Evolutionary conservation across 1,139 yeast genomes (phyloP), one percentile per base, ranked within the genome.

Genomic region (Suhomyces choctaworum): DNA sequence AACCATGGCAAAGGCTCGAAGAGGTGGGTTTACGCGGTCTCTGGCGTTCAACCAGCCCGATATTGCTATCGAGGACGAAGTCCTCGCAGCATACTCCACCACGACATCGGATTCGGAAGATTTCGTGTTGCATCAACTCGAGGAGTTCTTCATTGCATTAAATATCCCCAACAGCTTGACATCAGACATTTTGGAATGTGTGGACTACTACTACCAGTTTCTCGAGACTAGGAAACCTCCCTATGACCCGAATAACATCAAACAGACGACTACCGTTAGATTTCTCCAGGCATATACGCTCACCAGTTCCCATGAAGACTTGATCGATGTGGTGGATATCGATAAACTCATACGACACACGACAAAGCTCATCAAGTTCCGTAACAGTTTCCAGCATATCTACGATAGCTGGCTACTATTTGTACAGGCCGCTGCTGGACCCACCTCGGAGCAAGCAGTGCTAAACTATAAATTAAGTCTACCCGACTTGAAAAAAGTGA

Each of bases 261-360:
- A 58, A 32, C 61, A 59, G 25, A 47, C 48, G 21, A 64, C 58
- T 4, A 53, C 62, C 1, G 39, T 58, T 15, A 61, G 56, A 32
- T 47, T 70, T 36, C 46, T 69, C 10, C 44, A 45, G 29, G 52
- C 61, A 5, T 60, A 55, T 35, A 68, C 74, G 2, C 54, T 69
- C 16, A 54, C 66, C 8, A 35, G 52, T 4, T 33, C 44, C 4
- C 36, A 48, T 2, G 40, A 37, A 6, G 46, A 48, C 8, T 37
- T 51, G 2, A 50, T 69, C 4, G 76, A 70, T 42, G 57, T 70
- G 2, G 52, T 70, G 4, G 76, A 70, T 44, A 54, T 70, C 22
- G 75, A 70, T 38, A 70, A 70, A 45, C 51, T 70, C 16, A 50
- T 68, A 8, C 31, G 39, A 16, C 53, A 62, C 33, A 42, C 54